Base-by-base conservation (phyloP, 495 filamentous ascomycete species). In the Talaromyces stipitatus region DNA sequence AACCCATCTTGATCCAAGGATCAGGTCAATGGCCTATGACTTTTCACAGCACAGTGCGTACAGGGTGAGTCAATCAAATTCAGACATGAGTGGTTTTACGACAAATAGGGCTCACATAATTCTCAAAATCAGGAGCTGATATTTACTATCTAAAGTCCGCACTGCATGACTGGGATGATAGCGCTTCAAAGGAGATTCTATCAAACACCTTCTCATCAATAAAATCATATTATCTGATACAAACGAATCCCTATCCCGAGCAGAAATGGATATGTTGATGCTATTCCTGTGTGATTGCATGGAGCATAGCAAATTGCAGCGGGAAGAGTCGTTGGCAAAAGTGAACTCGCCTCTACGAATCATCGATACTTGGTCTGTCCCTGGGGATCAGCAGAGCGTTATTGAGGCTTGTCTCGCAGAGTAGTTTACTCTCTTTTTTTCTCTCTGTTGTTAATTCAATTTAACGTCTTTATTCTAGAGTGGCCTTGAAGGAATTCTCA, bases 91-190 rank as follows among this genome's bases (percentile, higher is more conserved):
- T 2, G 14, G 10, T 33, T 33, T 11, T 33, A 33, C 30, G n/a
- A n/a, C n/a, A n/a, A n/a, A n/a, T n/a, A n/a, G n/a, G n/a, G n/a
- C n/a, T n/a, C n/a, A n/a, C n/a, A n/a, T 33, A 7, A 33, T 14
- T 33, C 14, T 9, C 14, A 33, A 20, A 2, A 30, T 27, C 14
- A 77, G 76, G 73, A 1, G 72, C 72, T 10, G 66, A 72, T 20
- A 64, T 66, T 10, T 78, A 77, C 57, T 76, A 74, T 63, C 61
- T 80, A 52, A 71, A 74, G 47, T 70, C 67, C 29, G 57, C 72
- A 8, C 66, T 80, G 2, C 75, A 79, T 53, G 71, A 79, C 66
- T 78, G 74, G 75, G 60, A 69, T 2, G 76, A 79, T 54, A 56
- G 65, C 6, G 61, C 64, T 23, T 70, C 69, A 54, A 47, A 56